phyloP scores from a whole-genome alignment of 257 asterid species.

The Fraxinus pennsylvanica region DNA sequence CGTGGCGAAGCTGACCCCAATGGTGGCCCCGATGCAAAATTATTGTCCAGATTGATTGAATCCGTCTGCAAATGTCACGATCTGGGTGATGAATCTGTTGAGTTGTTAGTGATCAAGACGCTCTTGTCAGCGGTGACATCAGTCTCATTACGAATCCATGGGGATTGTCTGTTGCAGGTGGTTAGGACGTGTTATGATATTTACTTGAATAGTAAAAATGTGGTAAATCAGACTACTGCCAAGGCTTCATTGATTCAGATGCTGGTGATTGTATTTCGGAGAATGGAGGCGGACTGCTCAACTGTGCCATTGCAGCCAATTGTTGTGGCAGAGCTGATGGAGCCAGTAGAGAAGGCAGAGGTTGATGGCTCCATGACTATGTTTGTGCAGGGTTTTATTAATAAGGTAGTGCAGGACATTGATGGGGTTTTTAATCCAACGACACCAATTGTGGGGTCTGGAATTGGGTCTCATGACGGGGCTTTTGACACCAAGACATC shows the following conservation, averaged over 20 bases:
- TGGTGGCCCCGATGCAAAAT: constrained; percentile 71
- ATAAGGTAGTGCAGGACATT: constrained; percentile 83
- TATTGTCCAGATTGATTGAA: constrained; percentile 70
- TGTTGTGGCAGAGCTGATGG: constrained; percentile 96
- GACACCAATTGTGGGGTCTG: constrained; percentile 52
- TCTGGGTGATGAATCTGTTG: constrained; percentile 77
- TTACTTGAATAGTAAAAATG: constrained; percentile 79
- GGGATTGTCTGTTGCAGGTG: constrained; percentile 82
- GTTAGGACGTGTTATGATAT: constrained; percentile 92
- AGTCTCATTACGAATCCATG: constrained; percentile 74
- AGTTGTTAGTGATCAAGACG: constrained; percentile 77
- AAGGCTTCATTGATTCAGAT: constrained; percentile 96
- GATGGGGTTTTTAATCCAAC: constrained; percentile 86
- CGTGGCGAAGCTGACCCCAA: constrained; percentile 85
- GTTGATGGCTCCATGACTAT: constrained; percentile 78
- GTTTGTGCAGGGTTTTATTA: constrained; percentile 92
- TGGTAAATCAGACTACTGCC: constrained; percentile 93
- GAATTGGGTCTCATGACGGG: constrained; percentile 76
- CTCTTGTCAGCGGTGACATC: constrained; percentile 87
- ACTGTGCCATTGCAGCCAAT: constrained; percentile 94
- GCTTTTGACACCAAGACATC: constrained; percentile 94
- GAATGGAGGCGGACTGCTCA: constrained; percentile 99
- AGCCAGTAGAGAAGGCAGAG: constrained; percentile 79
- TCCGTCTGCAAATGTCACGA: constrained; percentile 88
- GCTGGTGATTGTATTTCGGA: constrained; percentile 91